Percentiles rank a stretch among this genome's conserved stretches.
These are phyloP conservation scores for Kodamaea leandrae DNA, from an alignment of 805 yeast species.

Conservation along the genomic window DNA sequence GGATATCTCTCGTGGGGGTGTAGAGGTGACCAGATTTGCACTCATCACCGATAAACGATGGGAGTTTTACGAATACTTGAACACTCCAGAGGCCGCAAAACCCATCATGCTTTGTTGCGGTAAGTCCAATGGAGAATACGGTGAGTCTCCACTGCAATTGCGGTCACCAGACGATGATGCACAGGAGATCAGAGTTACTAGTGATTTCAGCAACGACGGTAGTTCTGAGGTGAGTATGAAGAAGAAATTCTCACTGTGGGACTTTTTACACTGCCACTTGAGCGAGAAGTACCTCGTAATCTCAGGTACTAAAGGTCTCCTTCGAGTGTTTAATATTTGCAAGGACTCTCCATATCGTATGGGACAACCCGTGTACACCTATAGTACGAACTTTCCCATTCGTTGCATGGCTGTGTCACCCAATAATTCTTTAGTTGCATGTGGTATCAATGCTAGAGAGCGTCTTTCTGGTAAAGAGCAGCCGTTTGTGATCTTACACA, in stretches of 20 bases:
- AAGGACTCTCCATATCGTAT: conserved; percentile 22
- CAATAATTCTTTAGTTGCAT: conserved; percentile 62
- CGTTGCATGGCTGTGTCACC: conserved; percentile 73
- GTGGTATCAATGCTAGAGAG: conserved; percentile 82
- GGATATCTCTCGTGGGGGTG: conserved; percentile 38
- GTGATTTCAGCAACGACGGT: conserved; percentile 20
- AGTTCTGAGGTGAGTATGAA: conserved; percentile 12
- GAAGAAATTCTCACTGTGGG: conserved; percentile 49
- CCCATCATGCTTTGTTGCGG: conserved; percentile 71
- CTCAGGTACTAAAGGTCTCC: conserved; percentile 69
- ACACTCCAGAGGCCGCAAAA: conserved; percentile 26
- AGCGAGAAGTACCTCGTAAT: conserved; percentile 60
- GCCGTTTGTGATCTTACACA: conserved; percentile 67
- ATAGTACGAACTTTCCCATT: conserved; percentile 70
- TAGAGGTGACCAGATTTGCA: conserved; percentile 62
- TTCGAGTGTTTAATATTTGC: conserved; percentile 60
- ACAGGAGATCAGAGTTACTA: conserved; percentile 13
- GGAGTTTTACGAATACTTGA: conserved; percentile 64
- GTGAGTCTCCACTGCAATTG: conserved; percentile 33
- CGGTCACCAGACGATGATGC: conserved; percentile 23
- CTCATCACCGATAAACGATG: conserved; percentile 66
- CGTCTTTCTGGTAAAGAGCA: conserved; percentile 66
- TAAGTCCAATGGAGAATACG: conserved; percentile 65
- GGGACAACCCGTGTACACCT: conserved; percentile 68
- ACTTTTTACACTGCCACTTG: conserved; percentile 56